Conservation (phyloP, 495 filamentous ascomycete genomes). For the Talaromyces borbonicus region DNA sequence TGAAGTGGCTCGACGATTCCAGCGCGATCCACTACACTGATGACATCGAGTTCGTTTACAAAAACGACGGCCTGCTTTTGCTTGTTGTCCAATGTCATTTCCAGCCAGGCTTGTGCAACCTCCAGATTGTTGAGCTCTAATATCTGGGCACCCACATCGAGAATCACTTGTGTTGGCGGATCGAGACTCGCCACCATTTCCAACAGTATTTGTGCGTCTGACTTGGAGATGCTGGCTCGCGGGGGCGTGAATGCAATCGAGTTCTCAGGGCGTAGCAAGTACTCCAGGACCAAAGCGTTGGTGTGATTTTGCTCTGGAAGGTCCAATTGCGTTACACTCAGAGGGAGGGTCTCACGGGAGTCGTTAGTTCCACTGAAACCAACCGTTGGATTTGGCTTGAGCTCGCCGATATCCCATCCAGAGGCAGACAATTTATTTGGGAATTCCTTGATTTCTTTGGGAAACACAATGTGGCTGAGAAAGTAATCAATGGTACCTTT, state of each 20-base stretch:
- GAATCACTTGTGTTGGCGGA: conserved; percentile 44
- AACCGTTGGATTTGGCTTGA: conserved; percentile 39
- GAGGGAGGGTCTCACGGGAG: conserved; percentile 44
- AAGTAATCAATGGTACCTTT: conserved; percentile 54
- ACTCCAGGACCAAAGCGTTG: conserved; percentile 52
- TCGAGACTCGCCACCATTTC: conserved; percentile 27
- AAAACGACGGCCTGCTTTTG: conserved; percentile 34
- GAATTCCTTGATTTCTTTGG: conserved; percentile 49
- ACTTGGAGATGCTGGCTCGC: not conserved
- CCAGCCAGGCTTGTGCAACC: conserved; percentile 30
- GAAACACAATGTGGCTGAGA: conserved; percentile 52
- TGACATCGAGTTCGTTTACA: conserved; percentile 34
- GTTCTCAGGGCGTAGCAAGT: conserved; percentile 50
- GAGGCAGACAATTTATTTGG: conserved; percentile 55
- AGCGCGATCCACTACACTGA: conserved; percentile 35
- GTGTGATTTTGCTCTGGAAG: conserved; percentile 47
- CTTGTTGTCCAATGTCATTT: conserved; percentile 4
- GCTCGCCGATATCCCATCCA: conserved; percentile 54
- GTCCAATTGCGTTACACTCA: conserved; percentile 46
- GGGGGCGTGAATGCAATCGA: conserved; percentile 20
- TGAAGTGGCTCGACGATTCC: conserved; percentile 41
- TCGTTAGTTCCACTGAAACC: conserved; percentile 74
- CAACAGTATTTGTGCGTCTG: conserved; percentile 37
- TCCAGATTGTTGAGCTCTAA: conserved; percentile 50
- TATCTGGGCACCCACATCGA: conserved; percentile 69